These are phyloP conservation scores for Sherardia arvensis DNA, from an alignment of 257 asterid species.

Conservation along the genomic window DNA sequence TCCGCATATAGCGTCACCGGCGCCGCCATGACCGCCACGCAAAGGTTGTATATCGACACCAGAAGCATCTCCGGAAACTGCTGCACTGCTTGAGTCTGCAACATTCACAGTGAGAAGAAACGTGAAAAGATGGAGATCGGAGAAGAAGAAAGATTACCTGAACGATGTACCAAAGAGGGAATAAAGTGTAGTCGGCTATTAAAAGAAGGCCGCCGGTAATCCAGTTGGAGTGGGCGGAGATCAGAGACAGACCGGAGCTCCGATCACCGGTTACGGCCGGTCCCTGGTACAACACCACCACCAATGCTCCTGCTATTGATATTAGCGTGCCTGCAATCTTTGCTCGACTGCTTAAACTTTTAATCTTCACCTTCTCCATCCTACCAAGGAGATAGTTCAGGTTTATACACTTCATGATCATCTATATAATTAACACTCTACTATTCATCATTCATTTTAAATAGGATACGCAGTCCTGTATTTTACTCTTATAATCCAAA, in stretches of 20 bases:
- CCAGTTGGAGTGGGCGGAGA: conserved; percentile 50
- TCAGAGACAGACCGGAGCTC: conserved; percentile 14
- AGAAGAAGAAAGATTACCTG: conserved; percentile 31
- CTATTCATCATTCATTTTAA: too few relatives aligned
- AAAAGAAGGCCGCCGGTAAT: conserved; percentile 63
- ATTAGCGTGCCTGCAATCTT: conserved; percentile 61
- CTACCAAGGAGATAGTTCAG: conserved; percentile 17
- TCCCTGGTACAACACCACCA: conserved; percentile 66
- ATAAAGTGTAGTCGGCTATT: conserved; percentile 46
- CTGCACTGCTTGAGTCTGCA: conserved; percentile 61
- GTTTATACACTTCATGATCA: too few relatives aligned
- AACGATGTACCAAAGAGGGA: conserved; percentile 77
- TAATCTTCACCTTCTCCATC: conserved; percentile 62
- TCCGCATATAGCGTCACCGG: conserved; percentile 42
- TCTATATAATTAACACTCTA: too few relatives aligned
- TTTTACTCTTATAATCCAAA: too few relatives aligned
- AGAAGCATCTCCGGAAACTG: conserved; percentile 38
- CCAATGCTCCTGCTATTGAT: conserved; percentile 74
- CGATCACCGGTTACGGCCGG: conserved; percentile 31
- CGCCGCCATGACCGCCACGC: conserved; percentile 59
- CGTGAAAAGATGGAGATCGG: not conserved
- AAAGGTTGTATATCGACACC: conserved; percentile 58
- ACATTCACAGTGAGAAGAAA: too few relatives aligned
- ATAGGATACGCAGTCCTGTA: too few relatives aligned
- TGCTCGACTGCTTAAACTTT: conserved; percentile 53